These are phyloP conservation scores for Pelargonium cotyledonis DNA, from an alignment of 441 rosid genomes.

Conservation along the genomic window DNA sequence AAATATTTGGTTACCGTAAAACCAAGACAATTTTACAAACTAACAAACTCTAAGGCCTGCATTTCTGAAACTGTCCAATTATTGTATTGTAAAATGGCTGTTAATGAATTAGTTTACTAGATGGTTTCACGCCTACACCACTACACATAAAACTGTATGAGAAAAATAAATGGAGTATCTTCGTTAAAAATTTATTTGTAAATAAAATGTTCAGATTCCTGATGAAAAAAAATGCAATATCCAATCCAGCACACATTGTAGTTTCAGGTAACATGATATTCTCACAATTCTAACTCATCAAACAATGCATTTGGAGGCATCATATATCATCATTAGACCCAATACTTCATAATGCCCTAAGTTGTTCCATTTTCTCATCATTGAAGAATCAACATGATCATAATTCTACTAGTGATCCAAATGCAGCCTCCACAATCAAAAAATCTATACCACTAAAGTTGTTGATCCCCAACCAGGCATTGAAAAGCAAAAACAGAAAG, in stretches of 20 bases:
- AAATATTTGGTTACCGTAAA: neutral
- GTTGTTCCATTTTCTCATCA: no score
- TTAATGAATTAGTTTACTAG: neutral
- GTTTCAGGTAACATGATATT: no score
- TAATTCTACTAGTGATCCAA: neutral
- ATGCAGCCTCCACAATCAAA: neutral
- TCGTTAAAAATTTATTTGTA: neutral
- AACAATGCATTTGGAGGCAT: neutral
- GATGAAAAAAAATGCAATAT: neutral
- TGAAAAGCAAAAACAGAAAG: neutral
- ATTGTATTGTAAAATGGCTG: neutral
- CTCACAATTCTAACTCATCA: neutral
- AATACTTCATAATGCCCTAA: neutral
- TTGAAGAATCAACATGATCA: neutral
- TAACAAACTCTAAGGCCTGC: neutral
- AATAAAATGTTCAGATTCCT: neutral
- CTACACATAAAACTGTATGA: neutral
- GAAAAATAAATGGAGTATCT: neutral
- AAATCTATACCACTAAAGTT: neutral
- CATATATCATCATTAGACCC: neutral
- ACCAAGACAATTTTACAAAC: neutral
- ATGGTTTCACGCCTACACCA: neutral
- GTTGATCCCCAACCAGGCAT: neutral
- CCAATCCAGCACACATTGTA: neutral
- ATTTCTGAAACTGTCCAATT: neutral